Base-by-base conservation (phyloP, 179 eudicot species). In the Spinacia oleracea region DNA sequence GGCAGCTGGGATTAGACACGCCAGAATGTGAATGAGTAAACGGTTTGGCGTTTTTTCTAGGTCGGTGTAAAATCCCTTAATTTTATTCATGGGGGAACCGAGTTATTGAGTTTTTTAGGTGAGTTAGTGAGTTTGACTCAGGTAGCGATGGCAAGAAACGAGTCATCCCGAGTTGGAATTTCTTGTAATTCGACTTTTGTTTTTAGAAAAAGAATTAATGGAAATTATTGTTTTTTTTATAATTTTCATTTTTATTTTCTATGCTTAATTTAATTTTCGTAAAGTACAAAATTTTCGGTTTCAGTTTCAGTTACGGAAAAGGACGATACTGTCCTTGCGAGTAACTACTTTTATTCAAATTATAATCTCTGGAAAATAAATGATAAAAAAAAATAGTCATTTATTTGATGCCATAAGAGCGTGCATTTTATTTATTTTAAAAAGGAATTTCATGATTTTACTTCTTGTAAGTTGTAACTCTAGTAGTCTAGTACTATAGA, bases 121-220 rank as follows among this genome's bases (percentile, higher is more conserved):
- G 66, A 56, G 53, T 58, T 74, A 27, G 53, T 62, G 51, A 74
- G 53, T 45, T 43, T 35, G 25, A 65, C 70, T 65, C 70, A 35
- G 40, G 70, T 46, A 51, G 73, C 48, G 73, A 70, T 70, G 73
- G 73, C 73, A 45, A 48, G 25, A 10, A 38, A 69, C 34, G 73
- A 70, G 73, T 65, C 78, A 65, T 73, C 73, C 82, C 73, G 77
- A 73, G 77, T 79, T 79, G 40, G 72, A 62, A 43, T 43, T 75
- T 10, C 40, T 68, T 43, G 66, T 60, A 25, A 60, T 53, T 58
- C 43, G 15, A 25, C 35, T 48, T 42, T 38, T 15, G 31, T 63
- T 0, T 27, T 43, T 62, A 25, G 16, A 31, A 9, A 10, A 27
- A 67, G 72, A 46, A 29, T 62, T 63, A 45, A 66, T 34, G n/a